Evolutionary conservation across 169 alveolate genomes (phyloP).

Genomic region (Cryptosporidium xiaoi): DNA sequence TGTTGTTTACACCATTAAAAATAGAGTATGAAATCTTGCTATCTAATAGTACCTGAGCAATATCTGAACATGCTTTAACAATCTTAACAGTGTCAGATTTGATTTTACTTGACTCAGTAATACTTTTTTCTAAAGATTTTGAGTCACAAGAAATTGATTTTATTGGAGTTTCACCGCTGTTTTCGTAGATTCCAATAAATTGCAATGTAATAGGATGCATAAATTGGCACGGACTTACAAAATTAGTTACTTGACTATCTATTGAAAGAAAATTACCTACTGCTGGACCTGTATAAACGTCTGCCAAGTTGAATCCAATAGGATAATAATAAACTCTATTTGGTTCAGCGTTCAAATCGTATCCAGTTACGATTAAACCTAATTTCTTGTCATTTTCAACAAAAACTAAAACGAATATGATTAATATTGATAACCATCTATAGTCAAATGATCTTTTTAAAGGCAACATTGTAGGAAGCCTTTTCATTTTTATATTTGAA

Average conservation of each 20-base stretch:
- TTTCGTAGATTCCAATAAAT: conserved; percentile 59
- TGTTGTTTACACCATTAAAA: conserved; percentile 64
- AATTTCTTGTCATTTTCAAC: background rate
- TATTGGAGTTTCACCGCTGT: conserved; percentile 58
- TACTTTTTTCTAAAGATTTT: conserved; percentile 40
- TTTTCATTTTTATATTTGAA: no score
- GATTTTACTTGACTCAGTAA: background rate
- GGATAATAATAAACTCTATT: conserved; percentile 64
- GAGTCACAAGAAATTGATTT: conserved; percentile 51
- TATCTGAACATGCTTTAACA: conserved; percentile 53
- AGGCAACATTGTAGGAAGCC: no score
- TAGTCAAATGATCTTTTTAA: no score
- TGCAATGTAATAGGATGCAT: conserved; percentile 73
- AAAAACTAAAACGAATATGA: background rate
- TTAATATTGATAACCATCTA: background rate
- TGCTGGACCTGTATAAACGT: conserved; percentile 36
- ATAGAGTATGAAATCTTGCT: conserved; percentile 40
- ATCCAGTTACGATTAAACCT: background rate
- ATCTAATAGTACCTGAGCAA: conserved; percentile 36
- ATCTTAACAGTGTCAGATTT: conserved; percentile 49
- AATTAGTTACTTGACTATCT: conserved; percentile 70
- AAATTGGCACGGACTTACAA: conserved; percentile 67
- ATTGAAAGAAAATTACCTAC: conserved; percentile 54
- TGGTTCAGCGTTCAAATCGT: conserved; percentile 43
- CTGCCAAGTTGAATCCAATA: conserved; percentile 65